Evolutionary conservation across 2,329 filamentous ascomycete species (phyloP).

Genomic region (Conoideocrella luteorostrata): DNA sequence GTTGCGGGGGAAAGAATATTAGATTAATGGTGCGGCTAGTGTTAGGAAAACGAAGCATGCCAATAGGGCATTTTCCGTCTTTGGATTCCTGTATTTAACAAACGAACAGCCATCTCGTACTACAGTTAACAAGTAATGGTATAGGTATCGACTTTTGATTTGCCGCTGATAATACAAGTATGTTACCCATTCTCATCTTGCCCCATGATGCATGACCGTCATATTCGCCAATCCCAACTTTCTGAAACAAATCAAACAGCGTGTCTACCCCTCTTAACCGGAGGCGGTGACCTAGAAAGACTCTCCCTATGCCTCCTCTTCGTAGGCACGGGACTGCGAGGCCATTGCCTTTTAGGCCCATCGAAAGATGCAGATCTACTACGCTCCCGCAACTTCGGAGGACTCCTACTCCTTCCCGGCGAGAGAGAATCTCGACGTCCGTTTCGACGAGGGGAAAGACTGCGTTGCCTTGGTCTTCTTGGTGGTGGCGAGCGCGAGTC

Average conservation of each 20-base stretch:
- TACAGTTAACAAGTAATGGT: no score
- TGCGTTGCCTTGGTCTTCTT: constrained; percentile 1
- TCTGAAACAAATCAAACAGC: constrained; percentile 15
- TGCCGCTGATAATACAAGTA: no score
- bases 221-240: constrained; percentile 3
- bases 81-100: no score
- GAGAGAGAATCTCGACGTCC: constrained; percentile 17
- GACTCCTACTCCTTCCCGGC: constrained; percentile 15
- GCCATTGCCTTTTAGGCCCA: constrained; percentile 5
- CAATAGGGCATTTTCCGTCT: no score
- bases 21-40: no score
- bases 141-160: no score
- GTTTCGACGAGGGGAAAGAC: constrained; percentile 13
- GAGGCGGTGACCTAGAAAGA: constrained; percentile 24
- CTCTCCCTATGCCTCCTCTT: constrained; percentile 22
- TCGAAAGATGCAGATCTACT: constrained; percentile 6
- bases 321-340: no score
- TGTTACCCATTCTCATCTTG: no score
- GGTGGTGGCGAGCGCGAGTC: constrained; percentile 5
- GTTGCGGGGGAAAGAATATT: no score
- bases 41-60: no score
- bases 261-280: constrained; percentile 24
- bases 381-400: constrained; percentile 11
- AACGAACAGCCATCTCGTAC: no score
- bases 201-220: no score